Evolutionary conservation across 2,329 filamentous ascomycete species (phyloP).

Genomic region (Lasiodiplodia sp.): DNA sequence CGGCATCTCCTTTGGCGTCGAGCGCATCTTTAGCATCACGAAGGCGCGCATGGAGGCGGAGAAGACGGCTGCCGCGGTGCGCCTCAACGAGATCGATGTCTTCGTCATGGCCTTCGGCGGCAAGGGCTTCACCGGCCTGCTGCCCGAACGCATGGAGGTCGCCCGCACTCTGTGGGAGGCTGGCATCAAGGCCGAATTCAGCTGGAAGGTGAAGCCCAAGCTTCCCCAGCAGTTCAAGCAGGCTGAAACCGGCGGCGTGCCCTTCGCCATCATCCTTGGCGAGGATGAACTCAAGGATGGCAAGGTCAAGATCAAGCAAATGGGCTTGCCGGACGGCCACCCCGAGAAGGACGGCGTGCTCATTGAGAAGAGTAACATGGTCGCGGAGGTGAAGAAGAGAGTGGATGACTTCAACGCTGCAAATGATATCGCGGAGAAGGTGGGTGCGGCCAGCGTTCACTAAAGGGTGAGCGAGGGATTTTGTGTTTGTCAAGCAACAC

Average conservation of each 20-base stretch:
- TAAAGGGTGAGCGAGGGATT: not conserved
- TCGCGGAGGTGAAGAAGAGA: constrained; percentile 66
- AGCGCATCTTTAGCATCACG: constrained; percentile 92
- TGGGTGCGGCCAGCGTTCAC: constrained; percentile 28
- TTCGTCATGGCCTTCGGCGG: constrained; percentile 96
- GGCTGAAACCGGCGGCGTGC: constrained; percentile 79
- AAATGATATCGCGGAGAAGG: constrained; percentile 35
- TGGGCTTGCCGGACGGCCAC: constrained; percentile 80
- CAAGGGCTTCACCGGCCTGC: constrained; percentile 80
- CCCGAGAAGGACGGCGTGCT: constrained; percentile 88
- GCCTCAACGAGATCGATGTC: constrained; percentile 82
- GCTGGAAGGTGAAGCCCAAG: constrained; percentile 90
- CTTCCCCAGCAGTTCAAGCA: constrained; percentile 89
- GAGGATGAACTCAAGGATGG: constrained; percentile 86
- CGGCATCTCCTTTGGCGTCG: constrained; percentile 91
- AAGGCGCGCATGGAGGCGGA: constrained; percentile 76
- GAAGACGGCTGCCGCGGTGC: constrained; percentile 61
- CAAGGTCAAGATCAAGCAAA: constrained; percentile 87
- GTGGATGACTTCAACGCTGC: constrained; percentile 48
- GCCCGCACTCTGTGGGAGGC: constrained; percentile 81
- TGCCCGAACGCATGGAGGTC: constrained; percentile 85
- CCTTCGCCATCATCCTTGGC: constrained; percentile 87
- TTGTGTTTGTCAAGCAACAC: not conserved
- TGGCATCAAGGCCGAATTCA: constrained; percentile 90
- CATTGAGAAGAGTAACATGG: constrained; percentile 70